Evolutionary conservation across 306 rosid species (phyloP).

Genomic region (Quercus dentata): DNA sequence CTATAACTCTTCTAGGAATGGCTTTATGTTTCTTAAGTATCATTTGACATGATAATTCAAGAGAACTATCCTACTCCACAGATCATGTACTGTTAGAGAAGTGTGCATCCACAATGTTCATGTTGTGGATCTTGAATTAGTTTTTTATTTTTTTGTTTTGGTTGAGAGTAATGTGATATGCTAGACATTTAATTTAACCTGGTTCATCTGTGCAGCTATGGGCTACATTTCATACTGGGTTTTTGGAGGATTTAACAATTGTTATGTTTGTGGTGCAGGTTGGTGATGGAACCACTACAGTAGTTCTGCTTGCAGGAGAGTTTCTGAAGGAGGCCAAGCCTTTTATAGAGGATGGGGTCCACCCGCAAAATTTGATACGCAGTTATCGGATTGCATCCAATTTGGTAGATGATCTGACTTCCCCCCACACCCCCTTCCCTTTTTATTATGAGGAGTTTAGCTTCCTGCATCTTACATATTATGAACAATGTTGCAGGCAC

Average conservation of each 20-base stretch:
- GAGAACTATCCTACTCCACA: not conserved
- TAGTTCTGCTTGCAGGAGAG: conserved; percentile 94
- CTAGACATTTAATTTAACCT: not conserved
- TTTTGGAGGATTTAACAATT: not conserved
- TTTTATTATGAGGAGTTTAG: not conserved
- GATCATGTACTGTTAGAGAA: not conserved
- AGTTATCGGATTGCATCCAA: conserved; percentile 77
- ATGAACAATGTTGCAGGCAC: conserved; percentile 47
- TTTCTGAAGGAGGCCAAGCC: conserved; percentile 96
- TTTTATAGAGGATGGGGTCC: conserved; percentile 93
- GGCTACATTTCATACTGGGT: not conserved
- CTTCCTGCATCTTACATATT: not conserved
- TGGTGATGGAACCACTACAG: conserved; percentile 99
- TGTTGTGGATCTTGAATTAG: not conserved
- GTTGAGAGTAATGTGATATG: not conserved
- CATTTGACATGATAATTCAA: not conserved
- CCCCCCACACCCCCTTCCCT: not conserved
- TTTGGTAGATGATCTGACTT: conserved; percentile 43
- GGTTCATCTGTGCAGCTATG: not conserved
- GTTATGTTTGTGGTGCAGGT: conserved; percentile 48
- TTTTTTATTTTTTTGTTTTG: not conserved
- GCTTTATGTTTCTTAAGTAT: not conserved
- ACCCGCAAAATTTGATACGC: conserved; percentile 83
- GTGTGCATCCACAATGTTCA: not conserved
- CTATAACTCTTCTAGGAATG: not conserved